Base-by-base conservation (phyloP, 2,329 filamentous ascomycete genomes). In the Colletotrichum liriopes region DNA sequence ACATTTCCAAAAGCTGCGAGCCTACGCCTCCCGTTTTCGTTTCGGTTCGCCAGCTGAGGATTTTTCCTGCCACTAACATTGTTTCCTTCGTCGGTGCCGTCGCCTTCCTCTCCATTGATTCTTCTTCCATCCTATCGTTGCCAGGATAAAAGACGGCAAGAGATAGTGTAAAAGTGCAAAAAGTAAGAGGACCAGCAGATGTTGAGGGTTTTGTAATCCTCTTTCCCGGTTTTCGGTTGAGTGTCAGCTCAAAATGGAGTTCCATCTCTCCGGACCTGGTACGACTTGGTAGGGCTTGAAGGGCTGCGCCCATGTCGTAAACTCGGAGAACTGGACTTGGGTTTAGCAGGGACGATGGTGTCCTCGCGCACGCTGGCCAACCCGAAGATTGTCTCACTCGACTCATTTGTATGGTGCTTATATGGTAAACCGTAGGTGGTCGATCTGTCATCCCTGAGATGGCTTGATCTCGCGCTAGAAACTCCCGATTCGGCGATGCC, bases 351-450 rank as follows among this genome's bases (percentile, higher is more conserved):
- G 14, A 45, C 55, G 11, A 70, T 69, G 14, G 29, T 29, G 12
- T 73, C 71, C 37, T 58, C 62, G 11, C 67, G 67, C 18, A 66
- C 61, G 49, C 71, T 73, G 16, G 61, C 61, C 47, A 73, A 35
- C 14, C 71, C 67, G 39, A 73, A 66, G 2, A 71, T 67, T 12
- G 45, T 63, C 18, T 67, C 71, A 1, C 52, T 60, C 11, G 70
- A 70, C n/a, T 67, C 62, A 2, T 61, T 69, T 37, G 20, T 41
- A 8, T 54, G 14, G 35, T 71, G 67, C 16, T 71, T 58, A 23
- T 60, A 71, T 26, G 62, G 63, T 16, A 58, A 41, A 7, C 32
- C 58, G 32, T 63, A 52, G 12, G 20, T 37, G 18, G 23, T 37
- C 5, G 68, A 58, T 32, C 55, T 45, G 23, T 64, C 56, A 29